Evolutionary conservation across 1,284 basidiomycete genomes (phyloP), one percentile per base, ranked within the genome.

Genomic region (Ustilago xerochloae): DNA sequence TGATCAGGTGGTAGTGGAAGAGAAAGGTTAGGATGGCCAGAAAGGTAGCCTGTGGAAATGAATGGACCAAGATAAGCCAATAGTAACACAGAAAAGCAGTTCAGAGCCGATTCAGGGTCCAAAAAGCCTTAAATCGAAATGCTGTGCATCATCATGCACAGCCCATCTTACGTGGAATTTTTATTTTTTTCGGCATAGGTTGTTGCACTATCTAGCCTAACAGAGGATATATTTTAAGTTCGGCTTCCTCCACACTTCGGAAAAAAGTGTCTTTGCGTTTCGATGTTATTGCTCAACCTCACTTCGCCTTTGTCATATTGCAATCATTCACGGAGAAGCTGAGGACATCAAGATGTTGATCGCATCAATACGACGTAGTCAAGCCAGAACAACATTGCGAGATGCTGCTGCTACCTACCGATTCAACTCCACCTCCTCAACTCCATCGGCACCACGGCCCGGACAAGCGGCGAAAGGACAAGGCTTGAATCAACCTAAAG

Each of bases 401-500:
- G 6, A n/a, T n/a, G n/a, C n/a, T 2, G 26, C 28, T 13, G 22
- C 36, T 1, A 5, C 18, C 9, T 20, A 22, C 18, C 58, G 56
- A 8, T 20, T 51, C 22, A 56, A 45, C 28, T 63, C 57, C 22
- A 24, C 47, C 47, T 5, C 47, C 41, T 26, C 1, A 9, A n/a
- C n/a, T n/a, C n/a, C n/a, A n/a, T n/a, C 54, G 13, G 3, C 46
- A 28, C 16, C 56, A 12, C 26, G 45, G 16, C 45, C 52, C 30
- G 32, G 49, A 13, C 29, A 29, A 30, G 24, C 47, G 30, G 28
- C 38, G 8, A 67, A 66, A 35, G 46, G 56, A 13, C 60, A 67
- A 29, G 70, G 70, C 43, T 35, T 68, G 33, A 59, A 75, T 41
- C 66, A 65, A 18, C 72, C 72, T 2, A 62, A 62, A n/a, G 58